A percentile compares a stretch with the other conserved stretches of the same genome.
Evolutionary conservation across 2,329 filamentous ascomycete genomes (phyloP).

Genomic region (Colletotrichum spinosum): DNA sequence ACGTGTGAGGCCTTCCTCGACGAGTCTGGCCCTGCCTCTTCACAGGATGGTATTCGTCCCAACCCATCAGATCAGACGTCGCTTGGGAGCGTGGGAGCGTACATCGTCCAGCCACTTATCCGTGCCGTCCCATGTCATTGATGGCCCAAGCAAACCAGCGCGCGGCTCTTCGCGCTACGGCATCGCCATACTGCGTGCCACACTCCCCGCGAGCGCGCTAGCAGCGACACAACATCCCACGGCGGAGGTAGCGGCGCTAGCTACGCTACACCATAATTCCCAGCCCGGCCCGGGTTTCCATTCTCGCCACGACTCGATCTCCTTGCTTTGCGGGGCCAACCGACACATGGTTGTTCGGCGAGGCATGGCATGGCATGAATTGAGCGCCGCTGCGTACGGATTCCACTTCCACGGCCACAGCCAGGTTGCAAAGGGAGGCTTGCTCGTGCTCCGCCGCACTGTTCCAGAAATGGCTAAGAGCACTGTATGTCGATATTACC

Average conservation of each 20-base stretch:
- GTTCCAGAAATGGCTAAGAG: slow-evolving; percentile 28
- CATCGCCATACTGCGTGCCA: no score
- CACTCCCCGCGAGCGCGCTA: background rate
- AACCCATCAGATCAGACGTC: no score
- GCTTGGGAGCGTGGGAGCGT: no score
- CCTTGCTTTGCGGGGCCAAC: slow-evolving; percentile 5
- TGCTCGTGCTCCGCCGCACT: slow-evolving; percentile 28
- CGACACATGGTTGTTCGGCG: slow-evolving; percentile 20
- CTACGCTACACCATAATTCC: background rate
- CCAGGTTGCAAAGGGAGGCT: slow-evolving; percentile 28
- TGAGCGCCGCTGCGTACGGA: no score
- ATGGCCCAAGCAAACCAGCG: no score
- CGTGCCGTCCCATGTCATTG: no score
- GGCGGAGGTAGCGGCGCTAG: slow-evolving; percentile 4
- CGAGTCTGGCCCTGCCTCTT: no score
- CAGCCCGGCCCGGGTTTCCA: background rate
- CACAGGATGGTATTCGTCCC: no score
- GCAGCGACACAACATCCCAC: slow-evolving; percentile 4
- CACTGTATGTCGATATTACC: slow-evolving; percentile 27
- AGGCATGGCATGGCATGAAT: background rate
- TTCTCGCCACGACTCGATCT: slow-evolving; percentile 13
- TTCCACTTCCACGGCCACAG: slow-evolving; percentile 11
- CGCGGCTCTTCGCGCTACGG: no score
- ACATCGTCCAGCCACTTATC: no score
- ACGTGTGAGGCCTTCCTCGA: background rate